These are phyloP conservation scores for Clarkia xantiana DNA, from an alignment of 345 rosid species.

Conservation along the genomic window DNA sequence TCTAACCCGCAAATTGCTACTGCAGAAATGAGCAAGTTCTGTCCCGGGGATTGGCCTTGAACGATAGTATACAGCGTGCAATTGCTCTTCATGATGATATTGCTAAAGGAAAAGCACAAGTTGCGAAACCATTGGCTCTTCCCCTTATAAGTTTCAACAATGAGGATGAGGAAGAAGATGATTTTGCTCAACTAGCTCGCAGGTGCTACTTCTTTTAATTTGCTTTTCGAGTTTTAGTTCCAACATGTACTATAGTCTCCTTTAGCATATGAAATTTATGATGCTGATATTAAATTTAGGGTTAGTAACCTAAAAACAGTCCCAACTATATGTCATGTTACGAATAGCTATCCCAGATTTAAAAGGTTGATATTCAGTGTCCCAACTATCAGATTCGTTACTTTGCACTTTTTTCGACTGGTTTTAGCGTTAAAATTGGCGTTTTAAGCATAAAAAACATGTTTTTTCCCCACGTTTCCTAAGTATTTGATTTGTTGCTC, in stretches of 20 bases:
- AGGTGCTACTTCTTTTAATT: slow-evolving; percentile 23
- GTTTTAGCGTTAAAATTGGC: no score
- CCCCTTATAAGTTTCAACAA: slow-evolving; percentile 49
- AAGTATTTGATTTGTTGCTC: no score
- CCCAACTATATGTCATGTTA: no score
- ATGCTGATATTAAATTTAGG: no score
- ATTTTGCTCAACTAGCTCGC: slow-evolving; percentile 64
- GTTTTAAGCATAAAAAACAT: no score
- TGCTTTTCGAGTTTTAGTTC: no score
- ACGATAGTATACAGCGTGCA: slow-evolving; percentile 77
- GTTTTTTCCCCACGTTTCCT: no score
- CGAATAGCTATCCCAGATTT: no score
- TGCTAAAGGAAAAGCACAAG: slow-evolving; percentile 38
- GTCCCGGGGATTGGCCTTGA: slow-evolving; percentile 71
- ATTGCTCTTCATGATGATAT: slow-evolving; percentile 70
- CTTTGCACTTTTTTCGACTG: no score
- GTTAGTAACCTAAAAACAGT: no score
- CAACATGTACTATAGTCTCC: not conserved
- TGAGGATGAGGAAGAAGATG: slow-evolving; percentile 75
- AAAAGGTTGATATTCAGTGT: no score
- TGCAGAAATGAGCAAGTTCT: slow-evolving; percentile 73
- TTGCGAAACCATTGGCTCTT: slow-evolving; percentile 17
- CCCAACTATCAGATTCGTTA: no score
- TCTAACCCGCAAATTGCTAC: not conserved
- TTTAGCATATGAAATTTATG: not conserved